Evolutionary conservation across 106 monocot genomes (phyloP).

Genomic region (Iris macrosiphon): DNA sequence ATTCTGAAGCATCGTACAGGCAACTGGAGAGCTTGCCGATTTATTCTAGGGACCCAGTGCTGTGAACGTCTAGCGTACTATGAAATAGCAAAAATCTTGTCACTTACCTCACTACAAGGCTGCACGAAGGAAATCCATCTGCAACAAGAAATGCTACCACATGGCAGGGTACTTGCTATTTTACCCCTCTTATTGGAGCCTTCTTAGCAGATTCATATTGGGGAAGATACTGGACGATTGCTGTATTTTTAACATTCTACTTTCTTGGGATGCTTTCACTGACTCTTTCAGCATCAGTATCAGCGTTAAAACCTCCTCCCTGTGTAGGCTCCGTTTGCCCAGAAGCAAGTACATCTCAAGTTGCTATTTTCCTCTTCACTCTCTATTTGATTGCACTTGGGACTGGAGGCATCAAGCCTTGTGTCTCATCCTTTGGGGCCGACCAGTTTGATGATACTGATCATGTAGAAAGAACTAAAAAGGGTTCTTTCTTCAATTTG

Average conservation of each 20-base stretch:
- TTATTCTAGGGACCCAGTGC: conserved; percentile 45
- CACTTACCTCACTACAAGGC: conserved; percentile 55
- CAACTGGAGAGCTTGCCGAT: conserved; percentile 9
- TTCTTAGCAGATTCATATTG: conserved; percentile 67
- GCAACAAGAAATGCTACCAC: conserved; percentile 71
- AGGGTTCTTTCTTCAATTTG: background rate
- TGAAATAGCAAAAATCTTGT: conserved; percentile 65
- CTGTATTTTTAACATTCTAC: conserved; percentile 59
- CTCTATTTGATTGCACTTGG: conserved; percentile 2
- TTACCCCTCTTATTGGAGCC: conserved; percentile 68
- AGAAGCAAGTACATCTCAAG: background rate
- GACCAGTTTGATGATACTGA: conserved; percentile 5
- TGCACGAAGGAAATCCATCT: conserved; percentile 52
- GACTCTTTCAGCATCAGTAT: conserved; percentile 1
- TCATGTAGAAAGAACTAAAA: background rate
- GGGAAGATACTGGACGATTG: conserved; percentile 80
- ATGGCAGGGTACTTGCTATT: conserved; percentile 71
- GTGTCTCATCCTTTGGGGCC: background rate
- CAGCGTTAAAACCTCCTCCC: background rate
- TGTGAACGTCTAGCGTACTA: conserved; percentile 74
- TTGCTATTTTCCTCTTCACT: background rate
- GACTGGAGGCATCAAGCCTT: background rate
- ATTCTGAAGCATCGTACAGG: conserved; percentile 11
- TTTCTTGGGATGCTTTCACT: conserved; percentile 14
- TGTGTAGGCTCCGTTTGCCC: background rate